Percentiles rank a stretch among this genome's conserved stretches.
Conservation (phyloP, 495 filamentous ascomycete species). For the Thozetella sp. region DNA sequence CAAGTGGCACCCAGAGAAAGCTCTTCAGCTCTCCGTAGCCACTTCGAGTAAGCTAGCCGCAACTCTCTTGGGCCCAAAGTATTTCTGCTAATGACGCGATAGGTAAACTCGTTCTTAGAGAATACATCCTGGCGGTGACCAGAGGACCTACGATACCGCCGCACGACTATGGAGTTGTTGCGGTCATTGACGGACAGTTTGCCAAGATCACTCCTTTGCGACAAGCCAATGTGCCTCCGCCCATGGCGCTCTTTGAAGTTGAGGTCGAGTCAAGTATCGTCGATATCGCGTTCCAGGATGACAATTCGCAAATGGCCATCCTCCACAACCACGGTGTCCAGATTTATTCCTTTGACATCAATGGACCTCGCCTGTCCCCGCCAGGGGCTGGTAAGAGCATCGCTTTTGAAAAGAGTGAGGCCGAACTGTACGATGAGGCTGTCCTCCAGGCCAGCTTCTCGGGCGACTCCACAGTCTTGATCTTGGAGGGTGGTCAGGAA, state of each 20-base stretch:
- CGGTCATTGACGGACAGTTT: slow-evolving; percentile 81
- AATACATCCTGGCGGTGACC: slow-evolving; percentile 70
- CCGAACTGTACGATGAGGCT: slow-evolving; percentile 14
- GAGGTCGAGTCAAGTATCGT: slow-evolving; percentile 60
- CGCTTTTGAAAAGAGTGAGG: slow-evolving; percentile 10
- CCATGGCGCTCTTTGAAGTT: slow-evolving; percentile 85
- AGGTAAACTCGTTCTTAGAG: slow-evolving; percentile 59
- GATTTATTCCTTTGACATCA: slow-evolving; percentile 65
- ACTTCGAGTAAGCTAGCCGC: slow-evolving; percentile 33
- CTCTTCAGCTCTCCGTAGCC: slow-evolving; percentile 63
- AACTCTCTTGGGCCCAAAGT: neutral
- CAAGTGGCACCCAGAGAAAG: slow-evolving; percentile 85
- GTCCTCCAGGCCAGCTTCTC: slow-evolving; percentile 27
- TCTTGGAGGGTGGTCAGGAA: slow-evolving; percentile 20
- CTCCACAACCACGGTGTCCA: slow-evolving; percentile 65
- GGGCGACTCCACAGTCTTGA: slow-evolving; percentile 10
- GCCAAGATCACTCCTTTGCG: slow-evolving; percentile 87
- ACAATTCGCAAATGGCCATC: slow-evolving; percentile 69
- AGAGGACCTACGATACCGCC: slow-evolving; percentile 70
- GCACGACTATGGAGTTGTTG: slow-evolving; percentile 78
- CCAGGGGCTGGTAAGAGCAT: slow-evolving; percentile 28
- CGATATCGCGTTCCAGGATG: slow-evolving; percentile 74
- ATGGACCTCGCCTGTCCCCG: slow-evolving; percentile 30
- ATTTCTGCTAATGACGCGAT: slow-evolving; percentile 23
- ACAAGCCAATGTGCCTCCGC: slow-evolving; percentile 84